Evolutionary conservation across 75 land plant species (phyloP), one percentile per base, ranked within the genome.

Genomic region (Ceratopteris richardii): DNA sequence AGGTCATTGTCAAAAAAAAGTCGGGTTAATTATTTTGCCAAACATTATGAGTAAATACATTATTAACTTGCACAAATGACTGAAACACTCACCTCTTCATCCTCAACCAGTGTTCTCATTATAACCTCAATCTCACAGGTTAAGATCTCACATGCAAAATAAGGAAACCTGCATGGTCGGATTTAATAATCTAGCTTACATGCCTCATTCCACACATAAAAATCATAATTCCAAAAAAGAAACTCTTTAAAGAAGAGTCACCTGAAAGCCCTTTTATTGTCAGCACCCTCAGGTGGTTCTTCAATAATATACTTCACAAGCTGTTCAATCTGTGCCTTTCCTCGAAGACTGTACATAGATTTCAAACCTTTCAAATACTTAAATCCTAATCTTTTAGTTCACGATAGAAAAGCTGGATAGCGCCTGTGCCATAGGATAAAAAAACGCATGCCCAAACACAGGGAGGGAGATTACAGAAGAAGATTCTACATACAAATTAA

Each of bases 71-170:
- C 13, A 14, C 42, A 9, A 40, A 40, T 10, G 14, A 11, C 13
- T 21, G 11, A 65, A 22, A 25, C 25, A 65, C 29, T 17, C 44
- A 90, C 99, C 88, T 87, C 89, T 61, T 87, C 97, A 70, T 90
- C 93, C 58, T 95, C 99, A 14, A 87, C 93, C 55, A 95, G 51
- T 3, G 99, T 82, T 66, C 82, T 95, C 29, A 90, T 75, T 20
- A 95, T 87, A 39, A 84, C 73, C 66, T 95, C 97, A 56, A 90
- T 84, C 52, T 90, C 99, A 76, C 99, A 95, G 9, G 93, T 84
- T 62, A 95, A 86, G 31, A 95, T 80, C 54, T 95, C 96, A 70
- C 93, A 95, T 13, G 99, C 82, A 66, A 95, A 72, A 62, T 84
- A 95, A 48, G 99, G 93, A 75, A 90, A 84, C 72, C 99, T 95